phyloP scores from a whole-genome alignment of 2,329 filamentous ascomycete genomes.

The Lithohypha guttulata region DNA sequence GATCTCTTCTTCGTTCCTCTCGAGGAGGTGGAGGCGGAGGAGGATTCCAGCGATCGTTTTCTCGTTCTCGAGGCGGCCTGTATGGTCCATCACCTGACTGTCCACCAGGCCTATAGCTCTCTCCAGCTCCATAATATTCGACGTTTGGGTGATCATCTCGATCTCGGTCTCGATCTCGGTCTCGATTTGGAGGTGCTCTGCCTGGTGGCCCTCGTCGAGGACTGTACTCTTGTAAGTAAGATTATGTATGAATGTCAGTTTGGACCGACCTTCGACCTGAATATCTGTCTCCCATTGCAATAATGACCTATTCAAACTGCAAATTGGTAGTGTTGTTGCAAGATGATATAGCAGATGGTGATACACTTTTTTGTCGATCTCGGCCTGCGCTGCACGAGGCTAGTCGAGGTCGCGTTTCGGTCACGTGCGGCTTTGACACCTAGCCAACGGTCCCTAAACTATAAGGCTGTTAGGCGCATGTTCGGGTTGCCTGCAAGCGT shows the following conservation, averaged over 20 bases:
- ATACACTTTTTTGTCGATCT: no score
- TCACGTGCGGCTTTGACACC: no score
- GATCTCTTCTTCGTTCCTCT: constrained; percentile 14
- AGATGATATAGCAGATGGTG: no score
- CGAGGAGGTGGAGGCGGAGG: constrained; percentile 11
- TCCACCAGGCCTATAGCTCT: constrained; percentile 23
- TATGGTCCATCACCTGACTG: constrained; percentile 19
- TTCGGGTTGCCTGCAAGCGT: no score
- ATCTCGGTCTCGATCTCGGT: constrained; percentile 14
- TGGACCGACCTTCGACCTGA: constrained; percentile 2
- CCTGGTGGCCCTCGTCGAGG: constrained; percentile 1
- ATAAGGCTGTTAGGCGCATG: no score
- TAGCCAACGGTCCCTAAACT: no score
- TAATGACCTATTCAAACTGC: no score
- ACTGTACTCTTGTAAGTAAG: no score
- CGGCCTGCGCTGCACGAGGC: no score
- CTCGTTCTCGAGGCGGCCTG: constrained; percentile 18
- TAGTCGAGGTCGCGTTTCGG: no score
- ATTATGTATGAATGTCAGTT: no score
- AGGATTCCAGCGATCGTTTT: constrained; percentile 17
- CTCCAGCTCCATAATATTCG: constrained; percentile 21
- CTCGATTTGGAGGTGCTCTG: constrained; percentile 14
- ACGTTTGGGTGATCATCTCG: constrained; percentile 20
- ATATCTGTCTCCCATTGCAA: constrained; percentile 9
- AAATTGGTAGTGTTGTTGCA: no score